Evolutionary conservation across 2,329 filamentous ascomycete genomes (phyloP).

Genomic region (Epichloe baconii): DNA sequence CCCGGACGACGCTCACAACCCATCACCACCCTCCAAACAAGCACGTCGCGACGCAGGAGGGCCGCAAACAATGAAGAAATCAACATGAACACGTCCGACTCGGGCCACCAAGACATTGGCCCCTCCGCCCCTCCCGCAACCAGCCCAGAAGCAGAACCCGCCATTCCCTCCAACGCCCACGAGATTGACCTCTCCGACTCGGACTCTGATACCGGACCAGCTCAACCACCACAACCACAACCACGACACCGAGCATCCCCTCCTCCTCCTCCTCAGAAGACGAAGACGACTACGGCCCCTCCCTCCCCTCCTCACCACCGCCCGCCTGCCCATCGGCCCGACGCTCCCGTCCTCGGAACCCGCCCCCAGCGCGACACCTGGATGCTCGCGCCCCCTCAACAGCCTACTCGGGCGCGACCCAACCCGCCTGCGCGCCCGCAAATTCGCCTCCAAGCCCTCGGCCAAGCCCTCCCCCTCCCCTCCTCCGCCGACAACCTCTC

Average conservation of each 20-base stretch:
- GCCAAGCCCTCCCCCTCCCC: slow-evolving; percentile 8
- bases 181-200: slow-evolving; percentile 9
- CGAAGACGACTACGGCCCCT: slow-evolving; percentile 43
- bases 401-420: slow-evolving; percentile 57
- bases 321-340: slow-evolving; percentile 32
- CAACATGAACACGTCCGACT: slow-evolving; percentile 23
- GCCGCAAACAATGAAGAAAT: slow-evolving; percentile 23
- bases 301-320: slow-evolving; percentile 30
- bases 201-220: not conserved
- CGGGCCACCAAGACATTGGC: slow-evolving; percentile 16
- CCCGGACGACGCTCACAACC: slow-evolving; percentile 22
- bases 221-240: slow-evolving; percentile 18
- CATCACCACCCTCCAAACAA: slow-evolving; percentile 9
- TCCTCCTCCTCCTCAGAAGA: slow-evolving; percentile 27
- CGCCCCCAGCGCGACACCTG: slow-evolving; percentile 62
- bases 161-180: not conserved
- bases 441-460: slow-evolving; percentile 56
- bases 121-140: slow-evolving; percentile 20
- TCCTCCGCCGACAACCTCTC: slow-evolving; percentile 27
- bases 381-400: slow-evolving; percentile 58
- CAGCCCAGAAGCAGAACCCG: slow-evolving; percentile 1
- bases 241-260: slow-evolving; percentile 21
- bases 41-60: not conserved
- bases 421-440: slow-evolving; percentile 67
- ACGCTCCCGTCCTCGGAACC: slow-evolving; percentile 21